Evolutionary conservation across 2,329 filamentous ascomycete genomes (phyloP), one percentile per base, ranked within the genome.

Genomic region (Colletotrichum viniferum): DNA sequence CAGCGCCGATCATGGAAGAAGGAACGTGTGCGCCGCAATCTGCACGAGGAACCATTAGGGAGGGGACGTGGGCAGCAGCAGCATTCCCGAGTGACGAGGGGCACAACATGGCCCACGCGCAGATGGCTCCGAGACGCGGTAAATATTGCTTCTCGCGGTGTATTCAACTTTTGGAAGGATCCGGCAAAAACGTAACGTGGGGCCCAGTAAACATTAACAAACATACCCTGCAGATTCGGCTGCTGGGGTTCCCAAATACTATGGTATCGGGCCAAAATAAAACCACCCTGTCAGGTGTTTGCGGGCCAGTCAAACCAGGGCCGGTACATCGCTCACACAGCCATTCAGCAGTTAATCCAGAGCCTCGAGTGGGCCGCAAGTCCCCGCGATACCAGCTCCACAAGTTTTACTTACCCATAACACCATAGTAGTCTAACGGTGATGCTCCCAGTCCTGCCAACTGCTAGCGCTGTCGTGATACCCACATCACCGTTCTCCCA

Each of bases 351-450:
- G n/a, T n/a, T n/a, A n/a, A n/a, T n/a, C n/a, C n/a, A n/a, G n/a
- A n/a, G n/a, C n/a, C n/a, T n/a, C n/a, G n/a, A n/a, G n/a, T n/a
- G n/a, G n/a, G n/a, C n/a, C n/a, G n/a, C n/a, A n/a, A n/a, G n/a
- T n/a, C n/a, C n/a, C n/a, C n/a, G n/a, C n/a, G n/a, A n/a, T n/a
- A n/a, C n/a, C n/a, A n/a, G n/a, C n/a, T n/a, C n/a, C n/a, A n/a
- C n/a, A n/a, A n/a, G n/a, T n/a, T n/a, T n/a, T n/a, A n/a, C n/a
- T n/a, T n/a, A n/a, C n/a, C n/a, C n/a, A n/a, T n/a, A n/a, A n/a
- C n/a, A n/a, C n/a, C n/a, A n/a, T n/a, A n/a, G n/a, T n/a, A 73
- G 69, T 69, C 69, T 73, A 68, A 73, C 69, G 69, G 43, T 63
- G 34, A 73, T 67, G 63, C 32, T 71, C 60, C 63, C 69, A 63